phyloP scores from a whole-genome alignment of 108 stramenopile species.

The Cyclotella baltica region DNA sequence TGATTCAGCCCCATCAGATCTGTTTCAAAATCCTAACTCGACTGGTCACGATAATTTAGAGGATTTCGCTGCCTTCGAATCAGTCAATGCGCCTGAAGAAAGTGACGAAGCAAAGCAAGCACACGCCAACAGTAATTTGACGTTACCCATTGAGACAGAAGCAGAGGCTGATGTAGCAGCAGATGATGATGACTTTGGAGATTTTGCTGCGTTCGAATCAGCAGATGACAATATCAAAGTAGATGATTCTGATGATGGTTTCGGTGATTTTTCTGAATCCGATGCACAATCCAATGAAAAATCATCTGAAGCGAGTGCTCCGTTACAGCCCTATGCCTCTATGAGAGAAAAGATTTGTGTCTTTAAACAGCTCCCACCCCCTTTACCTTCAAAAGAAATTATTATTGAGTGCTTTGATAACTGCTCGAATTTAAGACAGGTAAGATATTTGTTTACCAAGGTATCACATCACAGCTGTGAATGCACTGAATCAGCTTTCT shows the following conservation, averaged over 20 bases:
- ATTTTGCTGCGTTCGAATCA: constrained; percentile 49
- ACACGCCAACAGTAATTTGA: too few species aligned
- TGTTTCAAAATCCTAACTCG: too few species aligned
- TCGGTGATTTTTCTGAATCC: constrained; percentile 52
- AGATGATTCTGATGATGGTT: constrained; percentile 25
- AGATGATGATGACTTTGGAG: constrained; percentile 43
- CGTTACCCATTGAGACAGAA: too few species aligned
- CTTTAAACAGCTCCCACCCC: background rate
- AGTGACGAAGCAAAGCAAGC: too few species aligned
- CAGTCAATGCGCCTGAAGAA: too few species aligned
- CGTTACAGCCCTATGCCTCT: background rate
- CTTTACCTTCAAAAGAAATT: background rate
- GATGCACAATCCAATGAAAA: constrained; percentile 15
- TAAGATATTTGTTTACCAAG: background rate
- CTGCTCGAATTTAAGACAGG: background rate
- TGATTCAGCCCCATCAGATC: background rate
- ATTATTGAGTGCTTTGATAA: constrained; percentile 17
- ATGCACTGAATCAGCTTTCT: background rate
- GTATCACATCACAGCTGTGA: background rate
- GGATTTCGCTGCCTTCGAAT: too few species aligned
- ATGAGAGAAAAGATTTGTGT: constrained; percentile 3
- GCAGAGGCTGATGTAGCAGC: too few species aligned
- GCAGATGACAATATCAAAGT: background rate
- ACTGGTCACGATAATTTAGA: too few species aligned
- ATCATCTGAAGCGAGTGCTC: background rate